Evolutionary conservation across 208 protist species (phyloP).

Genomic region (Leishmania amazonensis): DNA sequence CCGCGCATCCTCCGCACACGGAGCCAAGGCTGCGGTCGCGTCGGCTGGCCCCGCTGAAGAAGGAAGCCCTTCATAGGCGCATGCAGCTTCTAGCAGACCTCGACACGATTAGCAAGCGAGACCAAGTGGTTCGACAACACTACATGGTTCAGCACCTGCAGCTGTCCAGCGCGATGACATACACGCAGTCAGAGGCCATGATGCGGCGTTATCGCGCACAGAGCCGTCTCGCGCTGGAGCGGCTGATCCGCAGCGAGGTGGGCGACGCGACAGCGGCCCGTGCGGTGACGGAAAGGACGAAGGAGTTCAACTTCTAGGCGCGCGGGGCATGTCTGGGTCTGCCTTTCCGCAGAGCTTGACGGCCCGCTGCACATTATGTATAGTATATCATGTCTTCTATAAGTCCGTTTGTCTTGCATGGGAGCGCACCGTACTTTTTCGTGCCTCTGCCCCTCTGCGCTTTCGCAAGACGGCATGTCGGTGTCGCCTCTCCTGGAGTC

Average conservation of each 20-base stretch:
- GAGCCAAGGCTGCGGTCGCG: conserved; percentile 24
- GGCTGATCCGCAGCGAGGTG: conserved; percentile 4
- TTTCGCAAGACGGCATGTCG: background rate
- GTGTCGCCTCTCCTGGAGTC: background rate
- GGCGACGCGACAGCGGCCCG: background rate
- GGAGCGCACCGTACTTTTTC: background rate
- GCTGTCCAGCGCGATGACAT: conserved; percentile 24
- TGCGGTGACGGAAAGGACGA: background rate
- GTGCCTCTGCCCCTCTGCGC: too few relatives aligned
- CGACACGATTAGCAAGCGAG: conserved; percentile 23
- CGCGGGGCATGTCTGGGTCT: background rate
- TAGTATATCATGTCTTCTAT: background rate
- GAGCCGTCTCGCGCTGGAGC: conserved; percentile 26
- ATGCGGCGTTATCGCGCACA: conserved; percentile 24
- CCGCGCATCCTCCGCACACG: conserved; percentile 14
- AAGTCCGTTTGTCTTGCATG: background rate
- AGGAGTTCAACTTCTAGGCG: background rate
- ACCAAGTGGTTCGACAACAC: conserved; percentile 23
- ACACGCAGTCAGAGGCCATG: conserved; percentile 26
- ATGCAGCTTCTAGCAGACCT: conserved; percentile 20
- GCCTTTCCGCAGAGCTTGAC: background rate
- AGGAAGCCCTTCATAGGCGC: conserved; percentile 19
- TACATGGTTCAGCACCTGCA: conserved; percentile 33
- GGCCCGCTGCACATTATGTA: background rate
- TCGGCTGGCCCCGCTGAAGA: conserved; percentile 14